A percentile compares a stretch with the other conserved stretches of the same genome.
Conservation (phyloP, 2,329 filamentous ascomycete species). For the Paecilomyces fulvus region DNA sequence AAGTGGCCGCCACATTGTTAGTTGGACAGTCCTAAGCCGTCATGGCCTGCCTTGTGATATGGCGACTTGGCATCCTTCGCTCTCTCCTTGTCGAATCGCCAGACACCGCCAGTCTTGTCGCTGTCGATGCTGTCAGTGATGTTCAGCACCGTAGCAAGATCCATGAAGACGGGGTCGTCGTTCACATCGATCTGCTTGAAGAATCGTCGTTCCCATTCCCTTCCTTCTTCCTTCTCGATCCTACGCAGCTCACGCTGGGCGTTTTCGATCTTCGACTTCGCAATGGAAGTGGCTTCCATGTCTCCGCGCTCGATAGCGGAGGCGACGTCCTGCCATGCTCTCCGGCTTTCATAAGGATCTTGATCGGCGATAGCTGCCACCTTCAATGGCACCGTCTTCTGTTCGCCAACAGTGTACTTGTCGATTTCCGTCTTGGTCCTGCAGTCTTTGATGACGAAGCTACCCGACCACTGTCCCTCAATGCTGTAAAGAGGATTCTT, state of each 20-base stretch:
- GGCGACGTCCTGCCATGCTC: constrained; percentile 82
- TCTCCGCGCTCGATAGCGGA: constrained; percentile 71
- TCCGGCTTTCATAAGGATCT: constrained; percentile 76
- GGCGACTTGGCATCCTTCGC: constrained; percentile 36
- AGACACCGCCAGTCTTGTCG: constrained; percentile 61
- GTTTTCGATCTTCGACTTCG: constrained; percentile 87
- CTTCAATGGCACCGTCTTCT: constrained; percentile 57
- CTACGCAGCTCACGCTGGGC: constrained; percentile 70
- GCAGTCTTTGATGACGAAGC: constrained; percentile 68
- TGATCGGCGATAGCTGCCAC: constrained; percentile 69
- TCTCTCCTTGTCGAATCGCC: constrained; percentile 56
- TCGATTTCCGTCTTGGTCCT: constrained; percentile 46
- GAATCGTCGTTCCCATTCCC: constrained; percentile 74
- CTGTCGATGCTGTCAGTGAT: constrained; percentile 43
- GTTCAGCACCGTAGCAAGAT: constrained; percentile 35
- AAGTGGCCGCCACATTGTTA: background rate
- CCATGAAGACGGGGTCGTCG: constrained; percentile 31
- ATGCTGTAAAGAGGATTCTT: constrained; percentile 67
- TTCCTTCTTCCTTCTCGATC: constrained; percentile 65
- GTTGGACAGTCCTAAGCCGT: constrained; percentile 29
- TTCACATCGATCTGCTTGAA: constrained; percentile 48
- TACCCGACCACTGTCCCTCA: constrained; percentile 83
- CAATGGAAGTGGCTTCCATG: constrained; percentile 67
- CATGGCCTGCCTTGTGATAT: constrained; percentile 32
- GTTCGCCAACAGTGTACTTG: constrained; percentile 51